Base-by-base conservation (phyloP, 768 basidiomycete genomes). In the Hygrophoropsis aurantiaca region DNA sequence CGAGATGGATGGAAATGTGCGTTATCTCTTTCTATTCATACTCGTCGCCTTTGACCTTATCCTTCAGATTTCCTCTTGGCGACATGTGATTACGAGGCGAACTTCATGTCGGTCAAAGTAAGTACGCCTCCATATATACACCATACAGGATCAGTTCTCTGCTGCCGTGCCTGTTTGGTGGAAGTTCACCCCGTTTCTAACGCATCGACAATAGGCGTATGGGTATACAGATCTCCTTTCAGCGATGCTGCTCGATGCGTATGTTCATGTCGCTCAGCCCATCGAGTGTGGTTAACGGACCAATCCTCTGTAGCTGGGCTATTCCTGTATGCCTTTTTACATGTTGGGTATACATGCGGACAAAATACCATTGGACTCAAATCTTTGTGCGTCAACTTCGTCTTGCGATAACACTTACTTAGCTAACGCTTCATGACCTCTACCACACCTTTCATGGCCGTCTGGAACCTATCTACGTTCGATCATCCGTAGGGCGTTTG, bases 221-320 rank as follows among this genome's bases (percentile, higher is more conserved):
- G 75, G 86, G 71, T 89, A 85, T 67, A 90, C 88, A 15, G 86
- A 85, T 52, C 72, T 91, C 9, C 71, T 91, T 23, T 90, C 87
- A 0, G 88, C 86, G 61, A 89, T 89, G 85, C 77, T 91, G 11
- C 81, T 91, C 42, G 87, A 90, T 58, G 85, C 87, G 78, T 86
- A 59, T 57, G 78, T 51, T 23, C 13, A 30, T 30, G 27, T 13
- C 7, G 27, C 27, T 7, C 13, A 13, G 27, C 27, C 13, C 27
- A 13, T 30, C 6, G 13, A 30, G 7, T 30, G 27, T 7, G 27
- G 27, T n/a, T n/a, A n/a, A 38, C 25, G 27, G 7, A 30, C 6
- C 27, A 6, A 7, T 7, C 13, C 27, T 11, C 46, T 44, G 13
- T 45, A 85, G 83, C 37, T 89, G 87, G 87, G 86, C 88, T 2